Evolutionary conservation across 2,329 filamentous ascomycete species (phyloP), one percentile per base, ranked within the genome.

Genomic region (Trichophaea hybrida): DNA sequence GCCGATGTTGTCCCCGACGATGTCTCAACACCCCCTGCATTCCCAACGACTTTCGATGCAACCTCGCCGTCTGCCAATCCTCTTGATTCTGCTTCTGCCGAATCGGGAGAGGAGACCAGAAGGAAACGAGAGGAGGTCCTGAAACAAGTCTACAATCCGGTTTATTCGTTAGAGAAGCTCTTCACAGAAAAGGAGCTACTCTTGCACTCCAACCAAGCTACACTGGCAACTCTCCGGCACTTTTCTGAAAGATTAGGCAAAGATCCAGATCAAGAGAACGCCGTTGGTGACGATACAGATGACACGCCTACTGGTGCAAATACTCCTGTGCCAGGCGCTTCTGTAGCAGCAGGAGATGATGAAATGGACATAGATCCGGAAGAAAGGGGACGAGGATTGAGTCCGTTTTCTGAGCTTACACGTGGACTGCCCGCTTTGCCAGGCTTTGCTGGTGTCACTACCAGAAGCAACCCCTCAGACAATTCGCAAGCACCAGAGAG

Each of bases 101-200:
- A 54, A 54, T 51, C 48, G 1, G 51, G 32, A 17, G 51, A 54
- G 34, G 32, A 35, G n/a, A 15, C 13, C 6, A 43, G 32, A 12
- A 43, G 32, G 15, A 43, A 59, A 5, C 52, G 59, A 12, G 64
- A 66, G 52, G 59, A 65, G 12, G 48, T 66, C 6, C 10, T 65
- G 59, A 78, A 79, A 69, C 77, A 81, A 67, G 77, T 79, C 17
- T 81, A 72, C 17, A 68, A 79, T 68, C 77, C 81, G 65, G 76
- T 78, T 17, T 81, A 72, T 13, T 68, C 79, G 69, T 79, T 85
- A 61, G 81, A 85, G 67, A 84, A 84, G 73, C 77, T 85, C 40
- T 85, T 85, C 55, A 85, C 82, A 0, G 82, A 85, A 66, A 84
- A 83, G 71, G 82, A 85, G 72, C 75, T 85, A 34, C 76, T 78